Evolutionary conservation across 2,329 filamentous ascomycete species (phyloP).

Genomic region (Fusarium multiceps): DNA sequence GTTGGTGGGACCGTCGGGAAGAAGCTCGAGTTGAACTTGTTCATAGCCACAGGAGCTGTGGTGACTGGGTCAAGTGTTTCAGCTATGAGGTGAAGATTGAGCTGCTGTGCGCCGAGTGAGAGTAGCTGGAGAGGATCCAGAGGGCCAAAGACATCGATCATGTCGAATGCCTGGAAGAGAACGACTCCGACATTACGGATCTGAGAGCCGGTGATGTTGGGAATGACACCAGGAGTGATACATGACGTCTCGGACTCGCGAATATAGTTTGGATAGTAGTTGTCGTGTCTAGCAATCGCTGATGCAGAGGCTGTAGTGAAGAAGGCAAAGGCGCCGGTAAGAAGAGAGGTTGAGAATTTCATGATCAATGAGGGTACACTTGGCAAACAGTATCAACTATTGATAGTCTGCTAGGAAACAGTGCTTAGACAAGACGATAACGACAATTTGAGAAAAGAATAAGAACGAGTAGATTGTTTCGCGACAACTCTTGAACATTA

Average conservation of each 20-base stretch:
- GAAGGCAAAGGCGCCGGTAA: slow-evolving; percentile 20
- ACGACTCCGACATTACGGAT: slow-evolving; percentile 55
- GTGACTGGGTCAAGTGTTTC: slow-evolving; percentile 56
- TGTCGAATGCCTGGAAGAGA: slow-evolving; percentile 58
- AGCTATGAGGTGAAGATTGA: slow-evolving; percentile 57
- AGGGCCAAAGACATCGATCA: slow-evolving; percentile 60
- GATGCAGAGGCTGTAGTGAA: slow-evolving; percentile 20
- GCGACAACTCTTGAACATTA: neutral
- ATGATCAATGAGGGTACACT: slow-evolving; percentile 17
- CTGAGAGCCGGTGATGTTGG: slow-evolving; percentile 34
- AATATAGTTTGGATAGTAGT: neutral
- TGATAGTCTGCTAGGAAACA: neutral
- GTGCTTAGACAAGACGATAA: neutral
- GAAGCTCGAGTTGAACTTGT: slow-evolving; percentile 52
- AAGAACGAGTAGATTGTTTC: neutral
- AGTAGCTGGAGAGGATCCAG: slow-evolving; percentile 58
- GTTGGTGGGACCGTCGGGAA: slow-evolving; percentile 54
- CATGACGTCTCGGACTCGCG: slow-evolving; percentile 22
- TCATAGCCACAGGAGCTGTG: slow-evolving; percentile 48
- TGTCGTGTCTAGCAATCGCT: neutral
- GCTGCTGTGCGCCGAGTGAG: slow-evolving; percentile 45
- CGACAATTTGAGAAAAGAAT: neutral
- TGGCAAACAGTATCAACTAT: slow-evolving; percentile 11
- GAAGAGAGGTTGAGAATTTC: slow-evolving; percentile 33
- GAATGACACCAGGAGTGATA: slow-evolving; percentile 38